Evolutionary conservation across 164 flowering plant species (phyloP), one percentile per base, ranked within the genome.

Genomic region (Magnolia officinalis): DNA sequence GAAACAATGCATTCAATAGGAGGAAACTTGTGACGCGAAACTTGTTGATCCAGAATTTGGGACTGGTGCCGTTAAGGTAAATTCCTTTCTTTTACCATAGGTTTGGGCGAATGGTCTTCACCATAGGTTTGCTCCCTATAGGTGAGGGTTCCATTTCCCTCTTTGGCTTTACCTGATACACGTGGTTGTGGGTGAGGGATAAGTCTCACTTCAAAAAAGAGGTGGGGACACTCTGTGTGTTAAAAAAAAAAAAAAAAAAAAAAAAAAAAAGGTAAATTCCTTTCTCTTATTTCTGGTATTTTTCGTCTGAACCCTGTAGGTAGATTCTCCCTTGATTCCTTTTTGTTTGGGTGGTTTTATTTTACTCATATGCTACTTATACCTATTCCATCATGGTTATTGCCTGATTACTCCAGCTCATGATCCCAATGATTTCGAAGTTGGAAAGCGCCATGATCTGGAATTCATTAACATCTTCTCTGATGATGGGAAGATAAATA

Each of bases 51-150:
- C 90, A 50, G 78, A 78, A 8, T 96, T 96, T 83, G 99, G 98
- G 70, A 94, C 99, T 72, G 99, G 99, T 83, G 95, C 96, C 78
- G 98, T 96, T 18, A 96, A 96, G 96, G 99, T 96, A n/a, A n/a
- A n/a, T n/a, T n/a, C n/a, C n/a, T n/a, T n/a, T n/a, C n/a, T n/a
- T n/a, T n/a, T n/a, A n/a, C n/a, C n/a, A n/a, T n/a, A n/a, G n/a
- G n/a, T n/a, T n/a, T n/a, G n/a, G n/a, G n/a, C n/a, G n/a, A n/a
- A n/a, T n/a, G n/a, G n/a, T n/a, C n/a, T n/a, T n/a, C n/a, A n/a
- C n/a, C n/a, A n/a, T n/a, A n/a, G n/a, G n/a, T n/a, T n/a, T n/a
- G n/a, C n/a, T n/a, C n/a, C n/a, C n/a, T n/a, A n/a, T n/a, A n/a
- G n/a, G n/a, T n/a, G n/a, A n/a, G n/a, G n/a, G n/a, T n/a, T n/a